phyloP scores from a whole-genome alignment of 2,329 filamentous ascomycete genomes.

The Clonostachys byssicola region DNA sequence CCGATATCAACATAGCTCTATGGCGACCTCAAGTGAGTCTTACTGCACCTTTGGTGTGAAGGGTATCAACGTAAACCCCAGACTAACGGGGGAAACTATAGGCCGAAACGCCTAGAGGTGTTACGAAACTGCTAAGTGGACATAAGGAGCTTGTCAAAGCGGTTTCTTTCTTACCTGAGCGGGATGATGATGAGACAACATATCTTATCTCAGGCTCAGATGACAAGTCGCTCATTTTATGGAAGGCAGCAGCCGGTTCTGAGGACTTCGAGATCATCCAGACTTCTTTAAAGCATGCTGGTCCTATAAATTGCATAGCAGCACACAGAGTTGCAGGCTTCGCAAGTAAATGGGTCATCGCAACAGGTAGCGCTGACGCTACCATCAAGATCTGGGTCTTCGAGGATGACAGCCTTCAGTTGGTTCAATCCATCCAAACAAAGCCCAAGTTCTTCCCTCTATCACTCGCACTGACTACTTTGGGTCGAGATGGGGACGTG shows the following conservation, averaged over 20 bases:
- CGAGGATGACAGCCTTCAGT: slow-evolving; percentile 35
- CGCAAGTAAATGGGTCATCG: slow-evolving; percentile 43
- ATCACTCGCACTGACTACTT: slow-evolving; percentile 61
- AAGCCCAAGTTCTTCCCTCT: slow-evolving; percentile 80
- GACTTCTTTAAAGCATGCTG: slow-evolving; percentile 61
- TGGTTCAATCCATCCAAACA: slow-evolving; percentile 68
- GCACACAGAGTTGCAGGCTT: slow-evolving; percentile 24
- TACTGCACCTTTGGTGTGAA: not conserved
- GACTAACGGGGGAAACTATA: slow-evolving; percentile 9
- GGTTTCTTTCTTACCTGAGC: slow-evolving; percentile 67
- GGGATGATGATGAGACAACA: slow-evolving; percentile 36
- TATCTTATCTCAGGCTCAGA: slow-evolving; percentile 76
- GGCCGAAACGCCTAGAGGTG: slow-evolving; percentile 43
- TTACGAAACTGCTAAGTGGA: slow-evolving; percentile 65
- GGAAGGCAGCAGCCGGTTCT: slow-evolving; percentile 38
- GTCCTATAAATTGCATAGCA: slow-evolving; percentile 68
- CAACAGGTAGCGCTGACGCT: slow-evolving; percentile 80
- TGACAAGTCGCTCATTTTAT: slow-evolving; percentile 74
- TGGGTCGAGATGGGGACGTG: slow-evolving; percentile 47
- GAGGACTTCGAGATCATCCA: slow-evolving; percentile 37
- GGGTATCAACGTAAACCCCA: not conserved
- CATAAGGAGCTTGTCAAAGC: slow-evolving; percentile 80
- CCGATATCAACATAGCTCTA: slow-evolving; percentile 82
- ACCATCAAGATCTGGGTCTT: slow-evolving; percentile 69
- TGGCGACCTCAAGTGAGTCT: slow-evolving; percentile 74